phyloP scores from a whole-genome alignment of 352 stramenopile species.

The Globisporangium splendens region DNA sequence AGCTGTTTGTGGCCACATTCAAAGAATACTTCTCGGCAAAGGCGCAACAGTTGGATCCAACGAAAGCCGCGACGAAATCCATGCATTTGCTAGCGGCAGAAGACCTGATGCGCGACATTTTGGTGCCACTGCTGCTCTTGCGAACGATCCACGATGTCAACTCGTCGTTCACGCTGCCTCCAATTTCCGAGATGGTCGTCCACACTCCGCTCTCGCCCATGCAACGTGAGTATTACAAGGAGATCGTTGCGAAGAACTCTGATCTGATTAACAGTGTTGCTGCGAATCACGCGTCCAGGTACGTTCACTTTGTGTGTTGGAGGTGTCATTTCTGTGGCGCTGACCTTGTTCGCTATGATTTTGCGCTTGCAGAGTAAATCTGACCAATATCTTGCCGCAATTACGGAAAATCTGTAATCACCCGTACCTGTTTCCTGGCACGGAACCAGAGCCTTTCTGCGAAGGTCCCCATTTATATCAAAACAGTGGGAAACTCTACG shows the following conservation, averaged over 20 bases:
- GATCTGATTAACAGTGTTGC: conserved; percentile 44
- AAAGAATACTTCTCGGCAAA: conserved; percentile 67
- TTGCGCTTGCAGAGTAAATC: conserved; percentile 37
- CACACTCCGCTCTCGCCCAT: conserved; percentile 74
- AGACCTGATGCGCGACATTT: conserved; percentile 50
- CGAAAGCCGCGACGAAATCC: conserved; percentile 20
- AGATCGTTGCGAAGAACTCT: conserved; percentile 66
- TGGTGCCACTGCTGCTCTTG: conserved; percentile 59
- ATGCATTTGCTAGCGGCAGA: conserved; percentile 28
- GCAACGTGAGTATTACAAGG: conserved; percentile 80
- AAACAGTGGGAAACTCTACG: conserved; percentile 78
- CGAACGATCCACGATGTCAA: conserved; percentile 70
- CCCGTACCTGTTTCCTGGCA: conserved; percentile 91
- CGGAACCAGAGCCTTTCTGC: conserved; percentile 67
- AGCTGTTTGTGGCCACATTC: conserved; percentile 51
- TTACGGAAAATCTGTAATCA: conserved; percentile 78
- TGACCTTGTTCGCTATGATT: not conserved
- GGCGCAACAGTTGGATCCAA: conserved; percentile 29
- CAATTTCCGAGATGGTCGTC: conserved; percentile 74
- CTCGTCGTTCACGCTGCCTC: conserved; percentile 59
- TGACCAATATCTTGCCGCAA: conserved; percentile 98
- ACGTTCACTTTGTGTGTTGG: not conserved
- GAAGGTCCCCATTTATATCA: conserved; percentile 71
- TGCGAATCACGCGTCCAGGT: conserved; percentile 18
- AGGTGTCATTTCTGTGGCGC: not conserved